Evolutionary conservation across 805 yeast genomes (phyloP).

Genomic region (Soucietia sequanensis): DNA sequence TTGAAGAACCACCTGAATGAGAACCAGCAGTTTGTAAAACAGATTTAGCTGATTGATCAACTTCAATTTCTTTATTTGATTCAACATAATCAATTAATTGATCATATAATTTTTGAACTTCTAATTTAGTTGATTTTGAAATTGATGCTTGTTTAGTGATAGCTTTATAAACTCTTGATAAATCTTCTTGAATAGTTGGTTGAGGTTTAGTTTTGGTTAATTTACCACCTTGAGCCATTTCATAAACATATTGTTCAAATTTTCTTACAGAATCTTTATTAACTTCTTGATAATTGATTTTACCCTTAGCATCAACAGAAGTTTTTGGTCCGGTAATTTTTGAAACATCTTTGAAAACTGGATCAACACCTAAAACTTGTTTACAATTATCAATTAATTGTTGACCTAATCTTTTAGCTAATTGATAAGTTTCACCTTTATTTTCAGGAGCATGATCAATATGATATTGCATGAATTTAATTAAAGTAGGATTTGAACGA

Average conservation of each 20-base stretch:
- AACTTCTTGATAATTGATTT: constrained; percentile 77
- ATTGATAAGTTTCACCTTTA: constrained; percentile 88
- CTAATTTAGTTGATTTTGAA: constrained; percentile 58
- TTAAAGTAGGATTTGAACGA: constrained; percentile 89
- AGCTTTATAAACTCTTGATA: constrained; percentile 78
- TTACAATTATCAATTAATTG: constrained; percentile 94
- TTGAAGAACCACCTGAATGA: constrained; percentile 42
- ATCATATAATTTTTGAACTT: constrained; percentile 69
- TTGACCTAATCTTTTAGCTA: constrained; percentile 87
- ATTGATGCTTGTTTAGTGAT: constrained; percentile 71
- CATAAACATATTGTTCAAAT: constrained; percentile 90
- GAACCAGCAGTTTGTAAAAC: constrained; percentile 29
- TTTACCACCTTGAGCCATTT: constrained; percentile 94
- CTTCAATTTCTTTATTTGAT: constrained; percentile 67
- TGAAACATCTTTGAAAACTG: constrained; percentile 93
- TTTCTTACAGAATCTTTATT: constrained; percentile 90
- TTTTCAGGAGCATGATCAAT: constrained; percentile 78
- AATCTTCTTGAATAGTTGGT: constrained; percentile 82
- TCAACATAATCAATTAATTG: constrained; percentile 69
- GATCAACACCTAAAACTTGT: constrained; percentile 75
- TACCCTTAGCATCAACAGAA: constrained; percentile 82
- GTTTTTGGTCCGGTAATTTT: constrained; percentile 96
- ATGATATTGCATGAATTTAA: constrained; percentile 93
- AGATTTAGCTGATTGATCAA: constrained; percentile 58
- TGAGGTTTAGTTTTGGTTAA: constrained; percentile 61